phyloP scores from a whole-genome alignment of 345 rosid genomes.

The Citrus mangshanensis region DNA sequence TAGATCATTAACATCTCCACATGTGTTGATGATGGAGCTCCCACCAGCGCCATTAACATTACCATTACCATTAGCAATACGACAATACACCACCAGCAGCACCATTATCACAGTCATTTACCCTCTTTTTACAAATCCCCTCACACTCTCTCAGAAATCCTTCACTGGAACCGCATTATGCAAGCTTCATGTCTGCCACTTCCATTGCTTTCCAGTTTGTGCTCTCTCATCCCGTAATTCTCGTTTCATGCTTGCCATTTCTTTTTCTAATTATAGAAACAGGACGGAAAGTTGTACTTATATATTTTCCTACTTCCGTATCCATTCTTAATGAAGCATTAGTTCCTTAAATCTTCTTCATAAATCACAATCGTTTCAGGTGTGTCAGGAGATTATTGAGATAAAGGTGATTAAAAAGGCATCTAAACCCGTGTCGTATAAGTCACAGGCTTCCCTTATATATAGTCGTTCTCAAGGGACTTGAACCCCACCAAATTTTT shows the following conservation, averaged over 20 bases:
- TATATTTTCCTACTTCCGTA: conserved; percentile 26
- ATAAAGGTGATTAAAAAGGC: conserved; percentile 39
- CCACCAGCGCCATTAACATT: conserved; percentile 42
- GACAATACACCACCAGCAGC: conserved; percentile 25
- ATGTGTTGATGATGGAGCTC: conserved; percentile 51
- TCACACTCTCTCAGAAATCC: conserved; percentile 17
- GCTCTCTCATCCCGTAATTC: conserved; percentile 20
- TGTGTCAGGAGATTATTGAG: conserved; percentile 29
- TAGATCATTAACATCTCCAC: conserved; percentile 52
- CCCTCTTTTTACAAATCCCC: conserved; percentile 22
- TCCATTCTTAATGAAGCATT: conserved; percentile 38
- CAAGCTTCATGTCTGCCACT: conserved; percentile 71
- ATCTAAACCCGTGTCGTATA: conserved; percentile 40
- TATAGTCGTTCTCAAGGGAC: conserved; percentile 40
- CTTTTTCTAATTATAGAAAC: conserved; percentile 24
- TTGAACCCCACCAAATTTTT: conserved; percentile 21
- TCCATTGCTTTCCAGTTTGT: conserved; percentile 21
- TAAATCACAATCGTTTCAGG: conserved; percentile 21
- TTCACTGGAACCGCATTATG: conserved; percentile 36
- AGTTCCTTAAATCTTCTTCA: conserved; percentile 30
- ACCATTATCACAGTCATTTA: conserved; percentile 28
- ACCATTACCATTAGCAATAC: conserved; percentile 16
- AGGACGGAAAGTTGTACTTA: conserved; percentile 22
- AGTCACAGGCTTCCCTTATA: conserved; percentile 43
- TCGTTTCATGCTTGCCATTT: conserved; percentile 29